Conservation (phyloP, 495 filamentous ascomycete species). For the Lasiosphaeris hirsuta region DNA sequence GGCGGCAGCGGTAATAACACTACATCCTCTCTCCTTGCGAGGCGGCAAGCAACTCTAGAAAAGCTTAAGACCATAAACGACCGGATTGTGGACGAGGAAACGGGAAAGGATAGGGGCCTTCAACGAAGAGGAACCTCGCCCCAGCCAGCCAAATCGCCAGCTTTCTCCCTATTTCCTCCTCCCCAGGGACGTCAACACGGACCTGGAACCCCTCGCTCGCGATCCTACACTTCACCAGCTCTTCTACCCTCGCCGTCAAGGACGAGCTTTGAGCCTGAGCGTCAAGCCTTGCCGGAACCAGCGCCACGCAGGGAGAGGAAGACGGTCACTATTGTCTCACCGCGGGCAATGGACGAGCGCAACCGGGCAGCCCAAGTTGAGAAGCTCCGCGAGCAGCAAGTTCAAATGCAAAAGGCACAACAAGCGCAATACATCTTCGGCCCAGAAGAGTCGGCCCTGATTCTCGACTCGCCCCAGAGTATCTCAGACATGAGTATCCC, state of each 20-base stretch:
- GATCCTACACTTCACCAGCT: constrained; percentile 60
- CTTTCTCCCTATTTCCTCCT: constrained; percentile 62
- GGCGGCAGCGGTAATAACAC: constrained; percentile 14
- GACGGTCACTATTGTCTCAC: constrained; percentile 29
- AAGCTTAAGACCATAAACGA: constrained; percentile 55
- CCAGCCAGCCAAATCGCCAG: constrained; percentile 54
- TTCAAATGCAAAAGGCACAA: constrained; percentile 26
- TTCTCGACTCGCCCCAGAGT: constrained; percentile 47
- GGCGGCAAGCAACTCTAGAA: constrained; percentile 67
- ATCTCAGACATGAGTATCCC: constrained; percentile 21
- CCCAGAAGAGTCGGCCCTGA: constrained; percentile 42
- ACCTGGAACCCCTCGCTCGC: constrained; percentile 42
- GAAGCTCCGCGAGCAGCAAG: constrained; percentile 26
- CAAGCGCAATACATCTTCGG: constrained; percentile 29
- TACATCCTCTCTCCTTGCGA: constrained; percentile 54
- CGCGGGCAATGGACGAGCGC: constrained; percentile 30
- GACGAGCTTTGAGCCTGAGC: constrained; percentile 27
- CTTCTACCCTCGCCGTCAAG: constrained; percentile 42
- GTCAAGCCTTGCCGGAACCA: neutral
- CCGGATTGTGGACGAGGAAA: constrained; percentile 32
- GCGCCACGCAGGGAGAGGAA: constrained; percentile 23
- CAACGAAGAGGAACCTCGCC: constrained; percentile 58
- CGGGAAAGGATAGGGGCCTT: constrained; percentile 25
- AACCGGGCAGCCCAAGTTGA: constrained; percentile 24
- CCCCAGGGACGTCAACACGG: constrained; percentile 42